Percentiles rank a stretch among this genome's conserved stretches.
Evolutionary conservation across 176 grass and related monocot species (phyloP).

Genomic region (Phyllostachys edulis): DNA sequence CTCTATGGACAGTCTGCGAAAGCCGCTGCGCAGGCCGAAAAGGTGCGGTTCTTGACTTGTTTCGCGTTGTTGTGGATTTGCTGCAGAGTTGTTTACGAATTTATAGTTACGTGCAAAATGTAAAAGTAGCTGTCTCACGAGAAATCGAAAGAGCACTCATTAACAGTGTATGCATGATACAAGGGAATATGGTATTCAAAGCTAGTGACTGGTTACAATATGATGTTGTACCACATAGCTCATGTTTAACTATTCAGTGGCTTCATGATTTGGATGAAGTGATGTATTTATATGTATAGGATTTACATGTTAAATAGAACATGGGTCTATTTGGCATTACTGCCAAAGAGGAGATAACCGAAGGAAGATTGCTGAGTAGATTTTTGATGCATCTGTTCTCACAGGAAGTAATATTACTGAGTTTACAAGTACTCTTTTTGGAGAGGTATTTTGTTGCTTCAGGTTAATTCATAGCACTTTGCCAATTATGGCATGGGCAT

Average conservation of each 20-base stretch:
- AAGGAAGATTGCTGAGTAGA: neutral
- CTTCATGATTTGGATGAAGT: neutral
- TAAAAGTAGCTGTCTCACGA: neutral
- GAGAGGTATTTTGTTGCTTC: neutral
- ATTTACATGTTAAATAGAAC: neutral
- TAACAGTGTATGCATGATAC: neutral
- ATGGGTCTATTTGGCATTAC: neutral
- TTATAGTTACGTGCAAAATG: neutral
- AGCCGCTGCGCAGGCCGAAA: slow-evolving; percentile 73
- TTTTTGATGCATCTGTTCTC: neutral
- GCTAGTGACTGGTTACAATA: neutral
- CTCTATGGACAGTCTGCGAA: slow-evolving; percentile 70
- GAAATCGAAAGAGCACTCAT: neutral
- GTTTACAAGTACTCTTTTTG: neutral
- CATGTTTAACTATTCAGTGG: neutral
- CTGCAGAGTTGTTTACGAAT: neutral
- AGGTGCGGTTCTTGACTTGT: slow-evolving; percentile 37
- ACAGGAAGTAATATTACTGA: neutral
- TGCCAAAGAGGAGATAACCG: neutral
- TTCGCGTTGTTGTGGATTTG: neutral
- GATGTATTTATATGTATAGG: neutral
- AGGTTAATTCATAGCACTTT: neutral
- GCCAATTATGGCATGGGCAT: neutral
- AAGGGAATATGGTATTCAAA: neutral
- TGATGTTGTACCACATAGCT: neutral